These are phyloP conservation scores for Talaromyces sp. DNA, from an alignment of 2,329 filamentous ascomycete genomes.

Conservation along the genomic window DNA sequence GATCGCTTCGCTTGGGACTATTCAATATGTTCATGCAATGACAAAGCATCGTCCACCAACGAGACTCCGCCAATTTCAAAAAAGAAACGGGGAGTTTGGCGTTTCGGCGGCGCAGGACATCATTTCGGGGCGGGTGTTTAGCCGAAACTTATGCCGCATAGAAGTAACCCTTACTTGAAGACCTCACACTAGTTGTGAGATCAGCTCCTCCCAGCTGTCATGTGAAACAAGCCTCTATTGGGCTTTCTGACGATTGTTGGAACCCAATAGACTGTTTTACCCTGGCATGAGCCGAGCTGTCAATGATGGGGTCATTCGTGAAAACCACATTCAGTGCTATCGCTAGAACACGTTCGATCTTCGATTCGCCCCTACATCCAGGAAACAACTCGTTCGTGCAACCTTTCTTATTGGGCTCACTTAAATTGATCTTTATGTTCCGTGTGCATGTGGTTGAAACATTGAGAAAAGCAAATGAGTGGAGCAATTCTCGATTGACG, in stretches of 20 bases:
- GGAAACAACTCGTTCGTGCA: neutral
- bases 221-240: neutral
- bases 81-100: neutral
- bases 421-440: neutral
- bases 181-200: neutral
- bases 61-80: neutral
- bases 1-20: neutral
- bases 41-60: conserved; percentile 1
- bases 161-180: neutral
- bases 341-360: neutral
- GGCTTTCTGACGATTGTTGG: neutral
- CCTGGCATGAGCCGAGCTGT: neutral
- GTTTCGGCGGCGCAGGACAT: neutral
- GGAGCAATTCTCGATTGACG: neutral
- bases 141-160: neutral
- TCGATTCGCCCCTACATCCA: neutral
- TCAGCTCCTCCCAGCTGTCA: neutral
- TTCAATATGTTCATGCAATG: conserved; percentile 2
- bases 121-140: neutral
- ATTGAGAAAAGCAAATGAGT: conserved; percentile 1
- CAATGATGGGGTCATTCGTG: neutral
- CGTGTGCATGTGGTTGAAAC: neutral
- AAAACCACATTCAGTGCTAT: neutral
- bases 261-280: neutral
- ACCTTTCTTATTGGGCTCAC: neutral